Percentiles rank a stretch among this genome's conserved stretches.
Evolutionary conservation across 2,329 filamentous ascomycete species (phyloP).

Genomic region (Orbilia javanica): DNA sequence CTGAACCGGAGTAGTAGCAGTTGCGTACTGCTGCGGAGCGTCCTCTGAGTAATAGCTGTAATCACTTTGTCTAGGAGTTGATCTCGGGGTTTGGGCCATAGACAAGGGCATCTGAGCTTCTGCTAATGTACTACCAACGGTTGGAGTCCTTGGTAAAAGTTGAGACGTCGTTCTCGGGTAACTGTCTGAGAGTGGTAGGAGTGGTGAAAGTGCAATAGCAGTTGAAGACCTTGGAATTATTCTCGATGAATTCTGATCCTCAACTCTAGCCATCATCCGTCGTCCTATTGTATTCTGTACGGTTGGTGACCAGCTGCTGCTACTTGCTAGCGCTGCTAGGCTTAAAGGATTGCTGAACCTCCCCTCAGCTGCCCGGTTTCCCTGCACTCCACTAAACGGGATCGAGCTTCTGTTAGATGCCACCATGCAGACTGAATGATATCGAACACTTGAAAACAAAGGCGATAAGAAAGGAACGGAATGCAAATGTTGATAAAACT

Average conservation of each 20-base stretch:
- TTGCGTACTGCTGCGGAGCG: constrained; percentile 48
- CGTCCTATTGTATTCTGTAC: constrained; percentile 48
- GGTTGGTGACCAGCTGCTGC: constrained; percentile 54
- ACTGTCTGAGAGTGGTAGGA: constrained; percentile 44
- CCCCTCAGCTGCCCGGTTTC: constrained; percentile 53
- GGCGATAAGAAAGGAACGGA: constrained; percentile 19
- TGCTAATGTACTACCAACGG: constrained; percentile 36
- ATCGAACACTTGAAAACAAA: constrained; percentile 40
- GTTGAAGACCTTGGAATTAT: constrained; percentile 54
- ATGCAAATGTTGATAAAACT: constrained; percentile 39
- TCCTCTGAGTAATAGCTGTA: constrained; percentile 57
- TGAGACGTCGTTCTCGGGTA: constrained; percentile 49
- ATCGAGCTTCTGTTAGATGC: constrained; percentile 58
- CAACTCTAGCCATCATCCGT: constrained; percentile 58
- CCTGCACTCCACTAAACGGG: constrained; percentile 57
- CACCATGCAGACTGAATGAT: constrained; percentile 57
- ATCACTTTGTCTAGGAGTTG: constrained; percentile 51
- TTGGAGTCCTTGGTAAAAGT: constrained; percentile 50
- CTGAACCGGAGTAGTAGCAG: constrained; percentile 43
- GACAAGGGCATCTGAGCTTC: constrained; percentile 58
- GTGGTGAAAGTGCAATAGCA: constrained; percentile 40
- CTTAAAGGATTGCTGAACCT: constrained; percentile 58
- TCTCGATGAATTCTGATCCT: constrained; percentile 57
- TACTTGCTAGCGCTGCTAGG: constrained; percentile 48
- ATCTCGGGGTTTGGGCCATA: constrained; percentile 56